Base-by-base conservation (phyloP, 306 rosid genomes). In the Inga leiocalycina region DNA sequence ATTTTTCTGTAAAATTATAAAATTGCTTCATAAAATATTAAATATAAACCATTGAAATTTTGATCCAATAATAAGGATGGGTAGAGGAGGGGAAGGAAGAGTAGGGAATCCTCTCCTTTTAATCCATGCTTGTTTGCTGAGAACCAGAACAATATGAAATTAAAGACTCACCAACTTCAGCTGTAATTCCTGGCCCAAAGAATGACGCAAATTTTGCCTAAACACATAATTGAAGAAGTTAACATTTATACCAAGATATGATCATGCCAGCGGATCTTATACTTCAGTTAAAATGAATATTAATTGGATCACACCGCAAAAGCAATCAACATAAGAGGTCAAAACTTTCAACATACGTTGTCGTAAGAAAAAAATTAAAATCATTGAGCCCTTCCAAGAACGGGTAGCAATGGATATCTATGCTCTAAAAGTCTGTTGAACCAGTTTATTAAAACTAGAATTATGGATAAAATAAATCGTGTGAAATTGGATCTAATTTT, bases 141-240 rank as follows among this genome's bases (percentile, higher is more conserved):
- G 16, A 75, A 84, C 30, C 39, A 61, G 74, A 80, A 64, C 48
- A 78, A 35, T 43, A 41, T 24, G 37, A 57, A 46, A 16, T 16
- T 62, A 79, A 35, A 64, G 39, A 84, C 97, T 90, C 88, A 94
- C 99, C 99, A 35, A 94, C 79, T 91, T 94, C 97, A n/a, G 99
- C 97, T 35, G 94, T 84, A 71, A 96, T 87, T 80, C 97, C 97
- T 49, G 99, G 97, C 76, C 99, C 99, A 84, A 96, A 96, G 89
- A 93, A 96, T 61, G 99, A 96, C 76, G 97, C 8, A 83, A 96
- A 92, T 83, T 93, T 96, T 65, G 91, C 97, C 99, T 96, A 75
- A 45, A 87, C 68, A 71, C 80, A 80, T 14, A 11, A 79, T 13
- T 32, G 57, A 64, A 88, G 56, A 44, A 72, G 76, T 72, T 45